Evolutionary conservation across 768 basidiomycete genomes (phyloP).

Genomic region (Pleurotus djamor): DNA sequence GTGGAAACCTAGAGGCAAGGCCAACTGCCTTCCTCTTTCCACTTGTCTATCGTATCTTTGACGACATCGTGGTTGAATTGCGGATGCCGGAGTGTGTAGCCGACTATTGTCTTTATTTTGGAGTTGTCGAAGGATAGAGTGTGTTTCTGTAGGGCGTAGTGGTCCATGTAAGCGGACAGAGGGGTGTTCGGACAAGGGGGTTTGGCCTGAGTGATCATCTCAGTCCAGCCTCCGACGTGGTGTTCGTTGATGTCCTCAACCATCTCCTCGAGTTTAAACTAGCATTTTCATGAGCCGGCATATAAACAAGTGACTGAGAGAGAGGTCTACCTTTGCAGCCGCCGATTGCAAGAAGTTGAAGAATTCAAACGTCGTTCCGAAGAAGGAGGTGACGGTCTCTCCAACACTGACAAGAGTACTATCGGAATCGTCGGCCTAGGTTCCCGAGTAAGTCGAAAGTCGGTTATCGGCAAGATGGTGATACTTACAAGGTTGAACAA

Average conservation of each 20-base stretch:
- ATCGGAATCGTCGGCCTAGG: constrained; percentile 73
- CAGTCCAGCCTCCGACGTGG: constrained; percentile 79
- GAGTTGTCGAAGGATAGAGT: constrained; percentile 63
- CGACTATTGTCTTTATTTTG: constrained; percentile 74
- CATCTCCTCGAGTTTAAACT: constrained; percentile 64
- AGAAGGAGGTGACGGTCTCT: constrained; percentile 63
- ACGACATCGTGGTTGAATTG: constrained; percentile 59
- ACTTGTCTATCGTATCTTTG: constrained; percentile 74
- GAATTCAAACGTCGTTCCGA: constrained; percentile 81
- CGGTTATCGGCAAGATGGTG: background rate
- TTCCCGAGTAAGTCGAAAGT: background rate
- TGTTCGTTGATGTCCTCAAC: constrained; percentile 85
- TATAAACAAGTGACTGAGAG: background rate
- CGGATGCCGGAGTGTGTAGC: constrained; percentile 65
- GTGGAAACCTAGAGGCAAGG: constrained; percentile 27
- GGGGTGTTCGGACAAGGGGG: constrained; percentile 74
- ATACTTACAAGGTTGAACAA: constrained; percentile 75
- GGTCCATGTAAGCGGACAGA: constrained; percentile 78
- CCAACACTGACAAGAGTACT: constrained; percentile 68
- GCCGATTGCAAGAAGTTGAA: constrained; percentile 69
- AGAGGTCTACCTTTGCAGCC: constrained; percentile 53
- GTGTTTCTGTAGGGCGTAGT: constrained; percentile 68
- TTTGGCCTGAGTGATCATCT: constrained; percentile 71
- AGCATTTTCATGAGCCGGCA: background rate
- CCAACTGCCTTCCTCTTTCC: constrained; percentile 71